Percentiles rank a stretch among this genome's conserved stretches.
phyloP scores from a whole-genome alignment of 306 rosid genomes.

The Mucuna pruriens region DNA sequence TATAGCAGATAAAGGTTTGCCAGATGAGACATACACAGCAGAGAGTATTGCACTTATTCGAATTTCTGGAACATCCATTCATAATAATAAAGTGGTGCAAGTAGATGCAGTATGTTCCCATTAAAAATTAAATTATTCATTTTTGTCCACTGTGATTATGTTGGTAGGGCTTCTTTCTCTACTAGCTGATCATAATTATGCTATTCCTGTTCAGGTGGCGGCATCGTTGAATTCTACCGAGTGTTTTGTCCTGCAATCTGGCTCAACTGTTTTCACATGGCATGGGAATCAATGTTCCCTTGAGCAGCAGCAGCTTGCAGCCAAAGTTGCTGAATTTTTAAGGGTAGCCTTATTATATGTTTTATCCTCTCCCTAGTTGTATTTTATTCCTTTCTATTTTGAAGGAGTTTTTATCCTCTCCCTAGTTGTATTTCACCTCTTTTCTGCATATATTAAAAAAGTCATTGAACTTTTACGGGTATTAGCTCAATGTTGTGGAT shows the following conservation, averaged over 20 bases:
- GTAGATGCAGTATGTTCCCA: slow-evolving; percentile 81
- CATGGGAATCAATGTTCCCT: slow-evolving; percentile 87
- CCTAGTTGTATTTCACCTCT: background rate
- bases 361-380: slow-evolving; percentile 16
- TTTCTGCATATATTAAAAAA: slow-evolving; percentile 18
- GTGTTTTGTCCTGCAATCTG: slow-evolving; percentile 93
- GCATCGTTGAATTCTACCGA: slow-evolving; percentile 80
- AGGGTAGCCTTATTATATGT: slow-evolving; percentile 56
- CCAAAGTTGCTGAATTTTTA: slow-evolving; percentile 89
- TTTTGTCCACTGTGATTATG: slow-evolving; percentile 16
- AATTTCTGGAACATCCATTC: slow-evolving; percentile 81
- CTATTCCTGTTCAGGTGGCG: slow-evolving; percentile 70
- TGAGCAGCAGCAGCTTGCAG: slow-evolving; percentile 95
- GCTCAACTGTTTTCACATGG: slow-evolving; percentile 89
- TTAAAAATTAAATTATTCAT: slow-evolving; percentile 28
- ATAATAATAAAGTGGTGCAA: slow-evolving; percentile 87
- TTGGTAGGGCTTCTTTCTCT: slow-evolving; percentile 32
- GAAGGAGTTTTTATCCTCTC: slow-evolving; percentile 7
- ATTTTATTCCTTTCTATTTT: background rate
- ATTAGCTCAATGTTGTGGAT: background rate
- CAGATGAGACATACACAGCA: slow-evolving; percentile 78
- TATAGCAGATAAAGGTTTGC: slow-evolving; percentile 70
- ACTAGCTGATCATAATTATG: slow-evolving; percentile 20
- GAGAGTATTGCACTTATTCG: slow-evolving; percentile 79
- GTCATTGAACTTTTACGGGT: slow-evolving; percentile 67